Conservation (phyloP, 2,329 filamentous ascomycete genomes). For the Cercospora zeae-maydis region DNA sequence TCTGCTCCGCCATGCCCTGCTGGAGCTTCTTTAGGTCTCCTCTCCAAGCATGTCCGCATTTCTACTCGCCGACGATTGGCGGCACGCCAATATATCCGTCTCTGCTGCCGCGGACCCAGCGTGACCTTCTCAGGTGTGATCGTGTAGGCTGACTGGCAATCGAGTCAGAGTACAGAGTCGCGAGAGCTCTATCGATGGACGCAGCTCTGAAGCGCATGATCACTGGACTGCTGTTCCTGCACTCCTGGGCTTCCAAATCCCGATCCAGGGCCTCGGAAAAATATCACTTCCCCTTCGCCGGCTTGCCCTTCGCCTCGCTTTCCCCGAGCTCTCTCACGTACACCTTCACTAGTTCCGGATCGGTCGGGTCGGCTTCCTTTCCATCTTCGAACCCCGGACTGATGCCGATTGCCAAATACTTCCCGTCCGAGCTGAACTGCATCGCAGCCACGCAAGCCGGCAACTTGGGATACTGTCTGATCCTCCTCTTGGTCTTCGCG, state of each 20-base stretch:
- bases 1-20: background rate
- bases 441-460: conserved; percentile 73
- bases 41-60: no score
- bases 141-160: background rate
- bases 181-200: background rate
- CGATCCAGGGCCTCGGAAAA: background rate
- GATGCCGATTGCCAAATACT: conserved; percentile 71
- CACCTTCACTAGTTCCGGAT: conserved; percentile 68
- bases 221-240: background rate
- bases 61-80: no score
- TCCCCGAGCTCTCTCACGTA: conserved; percentile 80
- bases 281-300: conserved; percentile 23
- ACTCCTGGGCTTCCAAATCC: background rate
- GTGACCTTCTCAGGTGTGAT: background rate
- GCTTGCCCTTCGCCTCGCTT: conserved; percentile 69
- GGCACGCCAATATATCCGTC: background rate
- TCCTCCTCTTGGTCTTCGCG: conserved; percentile 80
- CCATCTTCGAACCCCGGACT: conserved; percentile 88
- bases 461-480: conserved; percentile 84
- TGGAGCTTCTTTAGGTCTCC: background rate
- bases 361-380: conserved; percentile 70
- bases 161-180: background rate
- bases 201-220: background rate
- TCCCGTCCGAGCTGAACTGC: conserved; percentile 73
- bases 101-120: background rate